These are phyloP conservation scores for Albugo candida DNA, from an alignment of 352 stramenopile genomes.

Conservation along the genomic window DNA sequence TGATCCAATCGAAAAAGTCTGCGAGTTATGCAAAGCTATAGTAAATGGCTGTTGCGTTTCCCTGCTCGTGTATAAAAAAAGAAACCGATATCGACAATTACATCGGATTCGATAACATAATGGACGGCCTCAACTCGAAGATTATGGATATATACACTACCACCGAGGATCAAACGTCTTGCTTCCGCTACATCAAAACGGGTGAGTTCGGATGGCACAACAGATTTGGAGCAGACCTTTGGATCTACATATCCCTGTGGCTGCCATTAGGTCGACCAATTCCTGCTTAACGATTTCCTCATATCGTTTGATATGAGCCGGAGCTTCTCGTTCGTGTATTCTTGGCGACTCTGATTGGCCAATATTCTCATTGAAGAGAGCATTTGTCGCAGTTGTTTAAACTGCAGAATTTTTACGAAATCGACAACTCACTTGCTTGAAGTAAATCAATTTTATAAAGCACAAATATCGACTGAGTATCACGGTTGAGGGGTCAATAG, in stretches of 20 bases:
- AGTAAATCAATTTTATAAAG: too few relatives aligned
- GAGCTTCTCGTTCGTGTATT: conserved; percentile 45
- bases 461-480: too few relatives aligned
- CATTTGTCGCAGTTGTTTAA: too few relatives aligned
- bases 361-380: too few relatives aligned
- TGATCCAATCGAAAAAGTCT: too few relatives aligned
- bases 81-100: conserved; percentile 42
- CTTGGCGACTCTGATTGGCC: too few relatives aligned
- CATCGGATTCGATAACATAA: conserved; percentile 13
- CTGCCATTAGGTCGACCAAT: conserved; percentile 84
- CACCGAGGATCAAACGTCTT: conserved; percentile 88
- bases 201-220: not conserved
- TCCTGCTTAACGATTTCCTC: conserved; percentile 42
- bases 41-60: conserved; percentile 64
- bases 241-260: conserved; percentile 73
- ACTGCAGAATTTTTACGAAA: too few relatives aligned
- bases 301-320: conserved; percentile 16
- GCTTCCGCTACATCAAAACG: conserved; percentile 64
- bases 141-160: conserved; percentile 89
- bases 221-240: conserved; percentile 42
- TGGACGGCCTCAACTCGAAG: conserved; percentile 39
- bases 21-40: conserved; percentile 15
- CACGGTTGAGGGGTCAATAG: too few relatives aligned
- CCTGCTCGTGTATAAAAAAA: conserved; percentile 50
- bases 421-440: too few relatives aligned